A percentile compares a stretch with the other conserved stretches of the same genome.
phyloP scores from a whole-genome alignment of 257 asterid species.

The Solanum lycopersicoides region DNA sequence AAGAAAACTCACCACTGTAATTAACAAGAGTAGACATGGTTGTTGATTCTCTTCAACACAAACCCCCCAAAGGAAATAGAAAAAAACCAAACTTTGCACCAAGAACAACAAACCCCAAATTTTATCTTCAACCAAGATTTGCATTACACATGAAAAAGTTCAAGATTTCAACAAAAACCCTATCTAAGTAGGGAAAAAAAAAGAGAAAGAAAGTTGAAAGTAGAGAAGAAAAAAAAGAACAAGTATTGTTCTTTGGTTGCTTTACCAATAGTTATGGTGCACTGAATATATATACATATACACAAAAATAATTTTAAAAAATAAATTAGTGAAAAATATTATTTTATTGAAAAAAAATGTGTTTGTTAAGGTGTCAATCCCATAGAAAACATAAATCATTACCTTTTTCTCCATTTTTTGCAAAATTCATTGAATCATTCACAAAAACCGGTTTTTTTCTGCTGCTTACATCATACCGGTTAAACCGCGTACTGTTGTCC shows the following conservation, averaged over 20 bases:
- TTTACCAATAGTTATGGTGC: background rate
- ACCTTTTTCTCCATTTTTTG: background rate
- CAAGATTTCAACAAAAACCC: conserved; percentile 27
- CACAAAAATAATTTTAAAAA: background rate
- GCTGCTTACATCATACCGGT: background rate
- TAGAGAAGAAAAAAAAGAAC: background rate
- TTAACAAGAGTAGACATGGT: conserved; percentile 90
- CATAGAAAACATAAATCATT: conserved; percentile 24
- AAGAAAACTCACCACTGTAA: conserved; percentile 64
- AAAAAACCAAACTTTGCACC: conserved; percentile 31
- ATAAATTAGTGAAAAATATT: background rate
- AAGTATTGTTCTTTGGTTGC: conserved; percentile 13
- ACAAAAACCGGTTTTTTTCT: conserved; percentile 29
- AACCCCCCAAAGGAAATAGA: conserved; percentile 36
- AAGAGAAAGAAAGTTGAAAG: conserved; percentile 1
- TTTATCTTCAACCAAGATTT: conserved; percentile 36
- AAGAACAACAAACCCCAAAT: conserved; percentile 47
- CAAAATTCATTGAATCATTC: conserved; percentile 63
- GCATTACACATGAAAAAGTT: conserved; percentile 35
- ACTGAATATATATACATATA: background rate
- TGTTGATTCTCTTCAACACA: conserved; percentile 29
- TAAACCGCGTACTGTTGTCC: background rate
- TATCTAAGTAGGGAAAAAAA: conserved; percentile 57
- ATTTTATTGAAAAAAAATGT: background rate
- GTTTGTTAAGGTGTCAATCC: conserved; percentile 30